Conservation (phyloP, 495 filamentous ascomycete genomes). For the Penicillium salamii region DNA sequence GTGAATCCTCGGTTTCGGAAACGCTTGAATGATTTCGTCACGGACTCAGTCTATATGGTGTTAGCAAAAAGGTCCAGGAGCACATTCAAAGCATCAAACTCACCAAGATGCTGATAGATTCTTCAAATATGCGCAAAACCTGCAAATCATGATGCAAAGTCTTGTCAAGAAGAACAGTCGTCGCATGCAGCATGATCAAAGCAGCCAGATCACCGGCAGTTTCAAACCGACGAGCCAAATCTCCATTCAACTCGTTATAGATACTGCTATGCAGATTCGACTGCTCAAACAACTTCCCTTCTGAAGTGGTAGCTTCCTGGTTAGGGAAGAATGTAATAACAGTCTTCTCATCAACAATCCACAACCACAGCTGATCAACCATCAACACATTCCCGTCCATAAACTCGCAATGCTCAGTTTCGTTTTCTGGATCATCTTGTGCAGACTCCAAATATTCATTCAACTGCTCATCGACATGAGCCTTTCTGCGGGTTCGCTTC, state of each 20-base stretch:
- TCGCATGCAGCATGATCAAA: constrained; percentile 58
- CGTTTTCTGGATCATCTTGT: constrained; percentile 11
- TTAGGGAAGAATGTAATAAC: constrained; percentile 58
- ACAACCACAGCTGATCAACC: constrained; percentile 71
- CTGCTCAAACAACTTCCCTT: constrained; percentile 57
- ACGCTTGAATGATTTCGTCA: constrained; percentile 60
- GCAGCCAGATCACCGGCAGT: constrained; percentile 62
- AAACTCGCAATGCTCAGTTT: constrained; percentile 30
- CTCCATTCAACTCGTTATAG: constrained; percentile 67
- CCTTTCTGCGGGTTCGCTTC: constrained; percentile 57
- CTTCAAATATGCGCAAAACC: constrained; percentile 65
- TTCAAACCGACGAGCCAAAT: constrained; percentile 61
- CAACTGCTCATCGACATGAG: constrained; percentile 27
- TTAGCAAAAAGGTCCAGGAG: not conserved
- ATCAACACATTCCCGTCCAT: constrained; percentile 62
- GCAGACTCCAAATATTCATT: constrained; percentile 17
- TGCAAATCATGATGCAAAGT: constrained; percentile 59
- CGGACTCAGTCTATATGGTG: constrained; percentile 56
- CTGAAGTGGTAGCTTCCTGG: constrained; percentile 40
- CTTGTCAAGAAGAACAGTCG: constrained; percentile 59
- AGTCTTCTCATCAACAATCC: constrained; percentile 60
- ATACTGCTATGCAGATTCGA: constrained; percentile 63
- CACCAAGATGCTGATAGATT: constrained; percentile 63
- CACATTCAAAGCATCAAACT: not conserved
- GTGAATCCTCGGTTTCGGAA: constrained; percentile 53